phyloP scores from a whole-genome alignment of 2,329 filamentous ascomycete species.

The Cladosporium sp. region DNA sequence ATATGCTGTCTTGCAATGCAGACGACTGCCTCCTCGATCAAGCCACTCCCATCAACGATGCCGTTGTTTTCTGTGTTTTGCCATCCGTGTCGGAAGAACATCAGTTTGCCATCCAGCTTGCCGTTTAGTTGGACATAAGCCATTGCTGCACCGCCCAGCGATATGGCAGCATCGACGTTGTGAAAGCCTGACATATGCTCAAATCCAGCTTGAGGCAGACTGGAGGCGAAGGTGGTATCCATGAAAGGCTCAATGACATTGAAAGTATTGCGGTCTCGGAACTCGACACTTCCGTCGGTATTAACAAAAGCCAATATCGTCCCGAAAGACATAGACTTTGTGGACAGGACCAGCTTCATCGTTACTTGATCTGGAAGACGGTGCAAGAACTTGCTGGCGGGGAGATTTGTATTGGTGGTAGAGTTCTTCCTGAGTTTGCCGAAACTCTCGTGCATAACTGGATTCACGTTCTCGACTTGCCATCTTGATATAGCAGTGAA shows the following conservation, averaged over 20 bases:
- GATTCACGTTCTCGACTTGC: conserved; percentile 59
- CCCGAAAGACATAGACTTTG: conserved; percentile 66
- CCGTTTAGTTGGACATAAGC: conserved; percentile 42
- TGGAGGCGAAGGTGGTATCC: conserved; percentile 62
- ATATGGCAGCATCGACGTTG: conserved; percentile 41
- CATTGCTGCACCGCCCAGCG: conserved; percentile 45
- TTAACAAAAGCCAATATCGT: conserved; percentile 69
- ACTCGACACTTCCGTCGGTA: conserved; percentile 76
- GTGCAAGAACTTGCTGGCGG: conserved; percentile 47
- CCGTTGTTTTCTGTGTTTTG: conserved; percentile 23
- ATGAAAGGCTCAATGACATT: conserved; percentile 55
- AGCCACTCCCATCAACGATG: conserved; percentile 22
- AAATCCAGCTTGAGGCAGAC: conserved; percentile 74
- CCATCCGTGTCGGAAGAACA: conserved; percentile 28
- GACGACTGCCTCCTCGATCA: conserved; percentile 29
- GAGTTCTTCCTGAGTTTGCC: conserved; percentile 27
- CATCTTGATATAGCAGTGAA: conserved; percentile 78
- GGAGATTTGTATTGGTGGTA: conserved; percentile 17
- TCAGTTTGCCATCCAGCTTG: conserved; percentile 31
- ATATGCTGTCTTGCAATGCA: conserved; percentile 32
- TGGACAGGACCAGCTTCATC: conserved; percentile 65
- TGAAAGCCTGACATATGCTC: conserved; percentile 62
- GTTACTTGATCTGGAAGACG: conserved; percentile 64
- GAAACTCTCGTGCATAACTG: conserved; percentile 34
- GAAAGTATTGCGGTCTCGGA: conserved; percentile 64